phyloP scores from a whole-genome alignment of 1,139 yeast genomes.

The Yamadazyma trypodendri region DNA sequence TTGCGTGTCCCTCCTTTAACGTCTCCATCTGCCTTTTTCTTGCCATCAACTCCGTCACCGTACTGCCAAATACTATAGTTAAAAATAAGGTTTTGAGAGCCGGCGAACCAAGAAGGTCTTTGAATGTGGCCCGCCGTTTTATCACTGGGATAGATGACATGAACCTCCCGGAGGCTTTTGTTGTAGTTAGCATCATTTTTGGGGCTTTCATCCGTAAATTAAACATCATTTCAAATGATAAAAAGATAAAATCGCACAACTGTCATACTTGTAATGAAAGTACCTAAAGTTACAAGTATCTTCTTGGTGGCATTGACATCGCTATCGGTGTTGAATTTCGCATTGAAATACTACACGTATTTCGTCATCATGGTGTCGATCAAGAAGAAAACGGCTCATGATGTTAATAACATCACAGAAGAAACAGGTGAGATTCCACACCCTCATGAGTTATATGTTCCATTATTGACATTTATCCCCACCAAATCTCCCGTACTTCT shows the following conservation, averaged over 20 bases:
- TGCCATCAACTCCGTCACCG: conserved; percentile 39
- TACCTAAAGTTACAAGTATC: conserved; percentile 37
- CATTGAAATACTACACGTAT: conserved; percentile 32
- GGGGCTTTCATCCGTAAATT: too few relatives aligned
- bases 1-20: conserved; percentile 27
- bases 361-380: conserved; percentile 33
- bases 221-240: neutral
- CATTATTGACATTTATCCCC: conserved; percentile 40
- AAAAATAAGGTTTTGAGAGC: conserved; percentile 39
- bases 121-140: conserved; percentile 17
- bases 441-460: conserved; percentile 43
- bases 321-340: conserved; percentile 27
- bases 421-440: conserved; percentile 40
- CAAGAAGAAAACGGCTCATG: conserved; percentile 24
- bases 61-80: conserved; percentile 40
- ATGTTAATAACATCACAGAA: conserved; percentile 26
- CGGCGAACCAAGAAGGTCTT: conserved; percentile 28
- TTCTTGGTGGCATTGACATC: conserved; percentile 33
- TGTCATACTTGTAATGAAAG: conserved; percentile 20
- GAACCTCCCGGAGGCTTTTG: conserved; percentile 1
- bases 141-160: conserved; percentile 6
- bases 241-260: neutral
- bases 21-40: conserved; percentile 34
- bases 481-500: conserved; percentile 34
- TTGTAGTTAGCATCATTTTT: too few relatives aligned